Base-by-base conservation (phyloP, 2,329 filamentous ascomycete genomes). In the Cadophora gregata region DNA sequence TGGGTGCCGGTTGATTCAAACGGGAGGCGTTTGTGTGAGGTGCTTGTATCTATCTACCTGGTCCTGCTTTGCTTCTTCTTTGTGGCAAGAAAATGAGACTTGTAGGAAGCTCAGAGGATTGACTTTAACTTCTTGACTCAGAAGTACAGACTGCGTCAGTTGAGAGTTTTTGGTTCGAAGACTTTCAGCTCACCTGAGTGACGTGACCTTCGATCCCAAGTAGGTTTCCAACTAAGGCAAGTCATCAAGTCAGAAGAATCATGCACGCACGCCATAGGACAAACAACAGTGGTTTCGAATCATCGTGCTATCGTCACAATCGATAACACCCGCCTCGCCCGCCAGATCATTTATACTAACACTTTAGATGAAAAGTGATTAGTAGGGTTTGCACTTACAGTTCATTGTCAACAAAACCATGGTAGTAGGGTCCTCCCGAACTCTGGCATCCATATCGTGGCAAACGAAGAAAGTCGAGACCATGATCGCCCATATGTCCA, bases 401-500 rank as follows among this genome's bases (percentile, higher is more conserved):
- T 62, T 62, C 59, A 33, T 50, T 33, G 29, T 38, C 14, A 42
- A 10, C 4, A 47, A n/a, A 31, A 38, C 31, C 47, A 19, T 38
- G 29, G 2, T 10, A 7, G 33, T 58, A 59, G 42, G 29, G 27
- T 59, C 62, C 10, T 48, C n/a, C 45, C 29, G 27, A 27, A 7
- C 33, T 50, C 42, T 42, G 27, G 33, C 9, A 21, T 25, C 24
- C 1, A 56, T 25, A 45, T 24, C 53, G 62, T 59, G 21, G 38
- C 29, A 29, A 36, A 33, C 45, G 24, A 36, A 21, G 42, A n/a
- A n/a, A 45, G 29, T 50, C 29, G 27, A 64, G 65, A 67, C 55
- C 64, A 63, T 48, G 51, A 64, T 62, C 59, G 45, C 51, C 59
- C 63, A 68, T 63, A 63, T 59, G 59, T 47, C 58, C 66, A 65